Base-by-base conservation (phyloP, 2,329 filamentous ascomycete species). In the Curvularia sp. region DNA sequence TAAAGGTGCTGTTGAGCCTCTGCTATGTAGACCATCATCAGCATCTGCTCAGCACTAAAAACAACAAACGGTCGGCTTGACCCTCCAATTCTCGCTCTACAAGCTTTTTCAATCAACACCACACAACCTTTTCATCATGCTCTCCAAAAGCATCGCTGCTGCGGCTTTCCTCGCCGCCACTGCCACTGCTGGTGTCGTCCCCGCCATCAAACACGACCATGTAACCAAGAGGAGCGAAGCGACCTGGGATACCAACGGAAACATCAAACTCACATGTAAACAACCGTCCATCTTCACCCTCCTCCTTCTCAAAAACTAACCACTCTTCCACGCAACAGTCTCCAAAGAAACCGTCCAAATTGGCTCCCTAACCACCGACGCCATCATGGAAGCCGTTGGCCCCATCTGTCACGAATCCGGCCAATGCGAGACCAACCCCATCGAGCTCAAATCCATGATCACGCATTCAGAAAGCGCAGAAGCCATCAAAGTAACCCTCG, bases 261-360 rank as follows among this genome's bases (percentile, higher is more conserved):
- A 62, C 56, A 53, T 62, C 9, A 62, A 59, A 36, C 55, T 62
- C 18, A 59, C 55, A 9, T 62, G 59, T 59, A 51, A 13, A 32
- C 13, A 18, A 27, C 13, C 18, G 10, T 10, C 19, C 21, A 19
- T 19, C 32, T 12, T 9, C 3, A 13, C 9, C 10, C 23, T n/a
- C 27, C 18, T 19, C 23, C 19, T 25, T 27, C 18, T 12, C n/a
- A 25, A 47, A 47, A 25, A 41, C 46, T 39, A 52, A 52, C 30
- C n/a, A n/a, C n/a, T n/a, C n/a, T n/a, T n/a, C 3, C n/a, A 2
- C 27, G n/a, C 1, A 34, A 76, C 76, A 61, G 61, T 66, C 53
- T 61, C 56, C 19, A 55, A 5, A 80, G 77, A 61, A 46, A 61
- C 57, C 30, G 53, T 64, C 18, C 54, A 55, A 25, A 51, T 66